These are phyloP conservation scores for Paramecium sexaurelia DNA, from an alignment of 73 alveolate genomes.

Conservation along the genomic window DNA sequence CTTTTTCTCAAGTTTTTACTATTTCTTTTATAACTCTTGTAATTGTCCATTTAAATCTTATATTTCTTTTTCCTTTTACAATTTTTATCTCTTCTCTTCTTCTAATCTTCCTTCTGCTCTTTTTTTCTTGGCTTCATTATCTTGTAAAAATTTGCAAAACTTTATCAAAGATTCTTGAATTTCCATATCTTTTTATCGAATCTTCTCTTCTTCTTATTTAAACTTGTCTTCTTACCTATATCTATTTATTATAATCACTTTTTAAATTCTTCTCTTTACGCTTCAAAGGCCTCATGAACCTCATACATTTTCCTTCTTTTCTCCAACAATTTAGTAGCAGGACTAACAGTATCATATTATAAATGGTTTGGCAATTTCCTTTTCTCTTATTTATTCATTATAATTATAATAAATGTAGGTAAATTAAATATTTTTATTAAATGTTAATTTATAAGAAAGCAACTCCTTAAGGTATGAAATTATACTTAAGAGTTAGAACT, in stretches of 20 bases:
- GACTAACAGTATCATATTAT: slow-evolving; percentile 80
- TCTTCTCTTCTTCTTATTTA: slow-evolving; percentile 74
- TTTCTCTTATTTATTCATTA: slow-evolving; percentile 25
- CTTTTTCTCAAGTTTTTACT: slow-evolving; percentile 61
- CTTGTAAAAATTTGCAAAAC: slow-evolving; percentile 83
- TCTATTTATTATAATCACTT: slow-evolving; percentile 49
- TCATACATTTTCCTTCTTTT: slow-evolving; percentile 91
- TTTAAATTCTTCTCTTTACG: slow-evolving; percentile 80
- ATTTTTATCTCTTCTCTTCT: slow-evolving; percentile 69
- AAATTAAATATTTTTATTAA: neutral
- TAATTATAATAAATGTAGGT: neutral
- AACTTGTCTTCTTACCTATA: slow-evolving; percentile 11
- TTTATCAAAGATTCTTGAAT: slow-evolving; percentile 79
- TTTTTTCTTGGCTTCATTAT: slow-evolving; percentile 82
- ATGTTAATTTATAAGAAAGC: slow-evolving; percentile 19
- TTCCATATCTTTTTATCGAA: slow-evolving; percentile 78
- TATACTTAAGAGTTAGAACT: neutral
- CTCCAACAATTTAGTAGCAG: slow-evolving; percentile 89
- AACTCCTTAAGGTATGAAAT: slow-evolving; percentile 3
- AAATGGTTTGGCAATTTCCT: slow-evolving; percentile 58
- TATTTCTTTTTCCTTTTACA: slow-evolving; percentile 63
- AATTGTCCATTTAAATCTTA: neutral
- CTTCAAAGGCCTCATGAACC: slow-evolving; percentile 88
- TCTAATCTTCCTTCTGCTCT: slow-evolving; percentile 79
- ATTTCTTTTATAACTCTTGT: slow-evolving; percentile 21